Evolutionary conservation across 805 yeast genomes (phyloP), one percentile per base, ranked within the genome.

Genomic region (Wickerhamiella shivajii): DNA sequence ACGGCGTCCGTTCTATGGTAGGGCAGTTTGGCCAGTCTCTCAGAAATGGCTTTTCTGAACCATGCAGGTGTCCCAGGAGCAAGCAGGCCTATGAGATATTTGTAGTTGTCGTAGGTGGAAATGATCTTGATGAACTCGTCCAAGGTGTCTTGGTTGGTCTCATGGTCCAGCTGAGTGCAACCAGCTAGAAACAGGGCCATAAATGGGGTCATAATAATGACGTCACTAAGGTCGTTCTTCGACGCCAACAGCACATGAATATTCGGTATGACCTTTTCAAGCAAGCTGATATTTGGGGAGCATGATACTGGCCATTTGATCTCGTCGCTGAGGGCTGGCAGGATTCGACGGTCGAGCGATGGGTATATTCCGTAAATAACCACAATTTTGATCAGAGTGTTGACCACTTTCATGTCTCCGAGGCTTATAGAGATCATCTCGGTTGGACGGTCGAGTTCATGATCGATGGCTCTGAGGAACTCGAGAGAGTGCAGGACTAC

Each of bases 401-500:
- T 75, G 36, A 90, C 67, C 3, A 70, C 66, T 49, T 74, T 77
- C 66, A 87, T 73, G 51, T 90, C 97, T 45, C 81, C 84, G 7
- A 87, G 60, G 0, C 96, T 80, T 11, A 87, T 74, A 6, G 77
- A 36, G 12, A 60, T 44, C 24, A 57, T 33, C 4, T 23, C 15
- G 10, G 24, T 18, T 2, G 47, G 44, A 14, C 23, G 15, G 17
- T 27, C 22, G 7, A 18, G 21, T 10, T 24, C 14, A 12, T 5
- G 3, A 17, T 26, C 25, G 11, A 27, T n/a, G 7, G 14, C 11
- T 3, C 10, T 13, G 15, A 34, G 23, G 8, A 13, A 23, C 7
- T 11, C 33, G 11, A 28, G 33, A 13, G 33, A 21, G 12, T 18
- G 14, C 11, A 3, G 17, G 21, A 12, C 14, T 3, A 10, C 33